Percentiles rank a stretch among this genome's conserved stretches.
Conservation (phyloP, 2,329 filamentous ascomycete genomes). For the Ceratocystis diversiconidia region DNA sequence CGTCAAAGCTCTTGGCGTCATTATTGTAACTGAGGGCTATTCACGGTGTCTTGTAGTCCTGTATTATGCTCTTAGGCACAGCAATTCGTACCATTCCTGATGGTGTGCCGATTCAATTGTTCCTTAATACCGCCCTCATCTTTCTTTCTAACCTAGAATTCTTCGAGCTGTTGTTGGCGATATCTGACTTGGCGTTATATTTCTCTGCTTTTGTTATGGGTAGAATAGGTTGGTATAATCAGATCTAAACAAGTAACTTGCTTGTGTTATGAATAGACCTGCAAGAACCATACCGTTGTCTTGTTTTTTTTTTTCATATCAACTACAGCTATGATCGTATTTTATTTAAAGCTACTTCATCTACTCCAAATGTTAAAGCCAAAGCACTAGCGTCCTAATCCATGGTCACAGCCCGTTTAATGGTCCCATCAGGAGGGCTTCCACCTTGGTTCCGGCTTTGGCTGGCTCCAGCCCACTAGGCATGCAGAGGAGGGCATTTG, state of each 20-base stretch:
- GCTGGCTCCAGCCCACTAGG: slow-evolving; percentile 50
- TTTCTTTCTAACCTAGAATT: slow-evolving; percentile 13
- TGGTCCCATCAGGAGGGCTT: slow-evolving; percentile 59
- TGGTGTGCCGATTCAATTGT: background rate
- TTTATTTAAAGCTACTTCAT: background rate
- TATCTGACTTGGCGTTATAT: slow-evolving; percentile 17
- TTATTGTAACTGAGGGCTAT: background rate
- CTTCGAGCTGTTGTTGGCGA: slow-evolving; percentile 10
- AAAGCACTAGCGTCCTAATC: background rate
- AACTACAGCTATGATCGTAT: background rate
- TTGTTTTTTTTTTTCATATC: slow-evolving; percentile 7
- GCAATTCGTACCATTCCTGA: background rate
- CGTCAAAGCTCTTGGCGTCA: background rate
- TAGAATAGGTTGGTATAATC: slow-evolving; percentile 13
- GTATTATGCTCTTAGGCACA: background rate
- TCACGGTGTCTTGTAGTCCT: background rate
- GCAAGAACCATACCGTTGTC: background rate
- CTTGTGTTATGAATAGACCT: slow-evolving; percentile 6
- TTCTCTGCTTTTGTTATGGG: slow-evolving; percentile 11
- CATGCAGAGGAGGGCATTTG: slow-evolving; percentile 74
- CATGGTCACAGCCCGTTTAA: slow-evolving; percentile 14
- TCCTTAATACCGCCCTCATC: background rate
- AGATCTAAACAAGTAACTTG: slow-evolving; percentile 6
- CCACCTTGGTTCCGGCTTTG: slow-evolving; percentile 53
- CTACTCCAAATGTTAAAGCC: too few relatives aligned